phyloP scores from a whole-genome alignment of 805 yeast species.

The Lachancea cidri region DNA sequence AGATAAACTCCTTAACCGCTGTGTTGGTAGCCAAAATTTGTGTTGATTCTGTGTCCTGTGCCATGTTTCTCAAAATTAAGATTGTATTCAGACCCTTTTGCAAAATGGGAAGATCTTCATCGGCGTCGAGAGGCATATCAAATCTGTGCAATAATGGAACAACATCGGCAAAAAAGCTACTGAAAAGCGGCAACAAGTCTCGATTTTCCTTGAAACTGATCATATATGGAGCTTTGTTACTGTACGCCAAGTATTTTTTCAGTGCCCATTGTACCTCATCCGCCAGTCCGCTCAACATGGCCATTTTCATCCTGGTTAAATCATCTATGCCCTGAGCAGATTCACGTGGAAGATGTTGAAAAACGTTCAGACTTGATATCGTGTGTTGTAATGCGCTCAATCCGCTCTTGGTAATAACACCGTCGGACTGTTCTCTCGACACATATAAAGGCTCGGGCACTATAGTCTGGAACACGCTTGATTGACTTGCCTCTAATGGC shows the following conservation, averaged over 20 bases:
- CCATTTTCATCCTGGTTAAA: slow-evolving; percentile 61
- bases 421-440: slow-evolving; percentile 28
- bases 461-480: slow-evolving; percentile 21
- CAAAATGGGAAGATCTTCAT: slow-evolving; percentile 10
- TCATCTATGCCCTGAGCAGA: slow-evolving; percentile 55
- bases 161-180: slow-evolving; percentile 27
- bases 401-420: slow-evolving; percentile 17
- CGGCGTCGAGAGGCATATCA: slow-evolving; percentile 20
- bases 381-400: slow-evolving; percentile 24
- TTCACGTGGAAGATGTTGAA: slow-evolving; percentile 30
- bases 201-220: slow-evolving; percentile 42
- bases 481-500: slow-evolving; percentile 1
- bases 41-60: slow-evolving; percentile 80
- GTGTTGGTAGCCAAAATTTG: slow-evolving; percentile 60
- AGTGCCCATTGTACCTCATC: slow-evolving; percentile 72
- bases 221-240: slow-evolving; percentile 45
- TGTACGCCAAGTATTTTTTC: slow-evolving; percentile 35
- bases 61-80: slow-evolving; percentile 69
- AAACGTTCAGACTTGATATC: slow-evolving; percentile 27
- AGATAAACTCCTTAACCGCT: slow-evolving; percentile 42
- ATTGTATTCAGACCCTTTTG: slow-evolving; percentile 35
- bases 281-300: slow-evolving; percentile 58
- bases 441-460: slow-evolving; percentile 28
- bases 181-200: slow-evolving; percentile 35
- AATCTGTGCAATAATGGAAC: slow-evolving; percentile 23